These are phyloP conservation scores for Eimeria maxima DNA, from an alignment of 169 alveolate genomes.

Conservation along the genomic window DNA sequence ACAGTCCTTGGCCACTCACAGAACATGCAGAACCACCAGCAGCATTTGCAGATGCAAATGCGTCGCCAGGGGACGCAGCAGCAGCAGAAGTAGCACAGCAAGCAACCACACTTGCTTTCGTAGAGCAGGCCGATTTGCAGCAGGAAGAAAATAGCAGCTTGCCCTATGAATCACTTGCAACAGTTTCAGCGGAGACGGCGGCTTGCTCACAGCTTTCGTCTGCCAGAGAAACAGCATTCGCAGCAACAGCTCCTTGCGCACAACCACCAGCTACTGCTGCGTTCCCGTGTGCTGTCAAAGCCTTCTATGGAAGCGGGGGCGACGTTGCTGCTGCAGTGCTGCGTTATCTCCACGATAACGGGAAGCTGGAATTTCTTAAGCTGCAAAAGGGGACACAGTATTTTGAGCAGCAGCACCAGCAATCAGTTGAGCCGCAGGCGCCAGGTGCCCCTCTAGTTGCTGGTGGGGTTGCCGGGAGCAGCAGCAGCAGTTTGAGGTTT, in stretches of 20 bases:
- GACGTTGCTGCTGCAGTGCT: conserved; percentile 45
- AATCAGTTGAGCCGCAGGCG: conserved; percentile 1
- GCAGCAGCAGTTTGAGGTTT: conserved; percentile 40
- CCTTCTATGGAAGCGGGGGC: conserved; percentile 47
- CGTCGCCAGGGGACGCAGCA: conserved; percentile 23
- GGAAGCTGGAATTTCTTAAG: conserved; percentile 52
- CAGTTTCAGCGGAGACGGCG: conserved; percentile 19
- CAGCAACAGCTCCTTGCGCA: conserved; percentile 10
- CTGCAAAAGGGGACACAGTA: conserved; percentile 37
- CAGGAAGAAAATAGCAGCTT: background rate
- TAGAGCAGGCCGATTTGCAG: background rate
- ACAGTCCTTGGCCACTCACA: conserved; percentile 56
- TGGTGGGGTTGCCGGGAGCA: background rate
- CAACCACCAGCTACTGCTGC: conserved; percentile 6
- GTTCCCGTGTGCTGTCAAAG: conserved; percentile 38
- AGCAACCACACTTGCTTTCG: background rate
- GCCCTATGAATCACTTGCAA: conserved; percentile 10
- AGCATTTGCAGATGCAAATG: background rate
- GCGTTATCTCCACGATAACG: conserved; percentile 33
- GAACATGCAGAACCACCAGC: conserved; percentile 18
- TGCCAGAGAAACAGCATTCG: background rate
- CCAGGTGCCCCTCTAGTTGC: background rate
- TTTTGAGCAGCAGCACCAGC: conserved; percentile 51
- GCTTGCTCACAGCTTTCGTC: background rate
- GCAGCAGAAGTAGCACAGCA: conserved; percentile 33